Conservation (phyloP, 345 rosid genomes). For the Raphanus sativus region DNA sequence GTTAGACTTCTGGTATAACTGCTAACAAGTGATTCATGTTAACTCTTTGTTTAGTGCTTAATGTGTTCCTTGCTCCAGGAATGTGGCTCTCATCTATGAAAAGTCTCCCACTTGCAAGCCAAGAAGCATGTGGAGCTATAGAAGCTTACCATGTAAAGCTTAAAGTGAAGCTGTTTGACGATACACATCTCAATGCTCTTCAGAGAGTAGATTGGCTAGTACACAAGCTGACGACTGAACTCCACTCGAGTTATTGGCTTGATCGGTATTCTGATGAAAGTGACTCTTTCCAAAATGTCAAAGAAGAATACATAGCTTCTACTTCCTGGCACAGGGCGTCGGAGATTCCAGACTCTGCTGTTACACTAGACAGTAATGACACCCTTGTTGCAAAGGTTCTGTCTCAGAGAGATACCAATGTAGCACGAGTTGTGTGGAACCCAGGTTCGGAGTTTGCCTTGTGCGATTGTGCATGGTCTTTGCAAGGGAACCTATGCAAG, state of each 20-base stretch:
- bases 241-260: slow-evolving; percentile 94
- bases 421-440: slow-evolving; percentile 71
- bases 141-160: slow-evolving; percentile 97
- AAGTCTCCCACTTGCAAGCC: slow-evolving; percentile 92
- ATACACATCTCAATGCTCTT: slow-evolving; percentile 90
- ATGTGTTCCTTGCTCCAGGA: slow-evolving; percentile 45
- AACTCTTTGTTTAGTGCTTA: neutral
- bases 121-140: slow-evolving; percentile 92
- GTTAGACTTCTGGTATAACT: slow-evolving; percentile 41
- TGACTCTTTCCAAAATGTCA: slow-evolving; percentile 79
- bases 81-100: slow-evolving; percentile 90
- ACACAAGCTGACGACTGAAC: slow-evolving; percentile 87
- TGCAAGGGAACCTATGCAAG: slow-evolving; percentile 94
- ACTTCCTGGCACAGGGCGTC: slow-evolving; percentile 92
- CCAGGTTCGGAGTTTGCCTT: slow-evolving; percentile 94
- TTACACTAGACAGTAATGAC: slow-evolving; percentile 54
- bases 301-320: slow-evolving; percentile 87
- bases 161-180: slow-evolving; percentile 78
- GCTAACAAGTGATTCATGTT: neutral
- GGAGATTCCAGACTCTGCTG: slow-evolving; percentile 77
- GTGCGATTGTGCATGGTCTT: slow-evolving; percentile 87
- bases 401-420: slow-evolving; percentile 60
- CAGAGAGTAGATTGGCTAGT: slow-evolving; percentile 96
- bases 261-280: slow-evolving; percentile 92
- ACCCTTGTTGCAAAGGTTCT: slow-evolving; percentile 61